These are phyloP conservation scores for Lycium barbarum DNA, from an alignment of 257 asterid genomes.

Conservation along the genomic window DNA sequence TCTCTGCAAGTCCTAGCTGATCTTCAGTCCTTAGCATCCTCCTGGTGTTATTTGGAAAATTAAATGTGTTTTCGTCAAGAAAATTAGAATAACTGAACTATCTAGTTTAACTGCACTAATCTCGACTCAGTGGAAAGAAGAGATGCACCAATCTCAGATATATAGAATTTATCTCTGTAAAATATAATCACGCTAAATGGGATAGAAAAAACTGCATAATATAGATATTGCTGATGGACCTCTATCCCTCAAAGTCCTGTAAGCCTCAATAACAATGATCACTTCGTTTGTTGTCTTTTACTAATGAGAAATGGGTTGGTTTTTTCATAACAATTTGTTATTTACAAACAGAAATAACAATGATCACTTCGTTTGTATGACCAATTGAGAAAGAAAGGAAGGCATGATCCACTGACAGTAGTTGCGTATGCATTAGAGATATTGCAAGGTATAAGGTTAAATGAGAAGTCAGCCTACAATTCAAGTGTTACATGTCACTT, in stretches of 20 bases:
- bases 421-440: slow-evolving; percentile 57
- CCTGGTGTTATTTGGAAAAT: slow-evolving; percentile 95
- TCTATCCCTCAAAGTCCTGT: slow-evolving; percentile 89
- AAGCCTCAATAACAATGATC: slow-evolving; percentile 88
- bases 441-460: slow-evolving; percentile 51
- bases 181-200: not conserved
- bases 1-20: slow-evolving; percentile 8
- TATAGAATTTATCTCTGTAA: not conserved
- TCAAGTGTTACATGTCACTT: not conserved
- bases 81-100: not conserved
- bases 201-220: slow-evolving; percentile 25
- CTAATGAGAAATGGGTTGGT: too few species aligned
- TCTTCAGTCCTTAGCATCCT: slow-evolving; percentile 90
- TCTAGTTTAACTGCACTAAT: not conserved
- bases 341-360: too few species aligned
- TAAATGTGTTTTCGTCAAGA: slow-evolving; percentile 70
- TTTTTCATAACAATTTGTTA: too few species aligned
- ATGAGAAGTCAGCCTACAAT: not conserved
- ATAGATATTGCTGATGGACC: slow-evolving; percentile 95
- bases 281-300: slow-evolving; percentile 56
- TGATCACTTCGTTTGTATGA: slow-evolving; percentile 46
- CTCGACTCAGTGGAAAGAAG: not conserved
- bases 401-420: slow-evolving; percentile 54
- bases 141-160: not conserved
- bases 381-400: slow-evolving; percentile 59